Conservation (phyloP, 163 green algal species). For the Chlorella variabilis region DNA sequence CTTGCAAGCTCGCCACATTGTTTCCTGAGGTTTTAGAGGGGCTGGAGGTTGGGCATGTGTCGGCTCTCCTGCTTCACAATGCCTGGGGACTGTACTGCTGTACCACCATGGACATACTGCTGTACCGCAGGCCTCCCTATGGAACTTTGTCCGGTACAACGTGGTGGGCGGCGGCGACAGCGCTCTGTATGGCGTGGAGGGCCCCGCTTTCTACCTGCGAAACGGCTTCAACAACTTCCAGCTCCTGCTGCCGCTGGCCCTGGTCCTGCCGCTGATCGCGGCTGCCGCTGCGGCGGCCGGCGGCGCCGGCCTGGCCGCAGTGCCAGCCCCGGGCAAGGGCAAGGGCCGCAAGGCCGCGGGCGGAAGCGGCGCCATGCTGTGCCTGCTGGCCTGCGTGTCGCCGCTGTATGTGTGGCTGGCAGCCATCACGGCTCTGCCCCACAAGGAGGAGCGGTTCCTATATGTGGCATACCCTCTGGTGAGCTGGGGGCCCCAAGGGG, state of each 20-base stretch:
- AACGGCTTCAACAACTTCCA: constrained; percentile 84
- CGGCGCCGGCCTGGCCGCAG: not conserved
- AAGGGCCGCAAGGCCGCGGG: not conserved
- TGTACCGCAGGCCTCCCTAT: constrained; percentile 64
- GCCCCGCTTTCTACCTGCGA: constrained; percentile 76
- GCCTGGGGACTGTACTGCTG: not conserved
- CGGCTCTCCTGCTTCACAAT: not conserved
- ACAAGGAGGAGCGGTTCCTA: constrained; percentile 96
- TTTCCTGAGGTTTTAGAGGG: too few species aligned
- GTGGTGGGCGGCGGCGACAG: constrained; percentile 83
- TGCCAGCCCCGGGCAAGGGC: constrained; percentile 1
- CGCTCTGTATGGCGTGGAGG: constrained; percentile 87
- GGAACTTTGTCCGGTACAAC: constrained; percentile 90
- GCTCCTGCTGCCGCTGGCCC: constrained; percentile 63
- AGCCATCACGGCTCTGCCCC: constrained; percentile 80
- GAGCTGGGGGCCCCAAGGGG: not conserved
- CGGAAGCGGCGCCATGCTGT: not conserved
- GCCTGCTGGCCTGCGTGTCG: constrained; percentile 45
- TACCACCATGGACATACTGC: not conserved
- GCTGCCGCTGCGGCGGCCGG: not conserved
- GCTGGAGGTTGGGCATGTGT: too few species aligned
- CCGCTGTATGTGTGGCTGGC: constrained; percentile 79
- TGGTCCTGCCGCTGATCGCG: constrained; percentile 47
- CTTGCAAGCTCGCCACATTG: too few species aligned
- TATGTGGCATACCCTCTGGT: constrained; percentile 86